phyloP scores from a whole-genome alignment of 345 rosid species.

The Citrus hindsii region DNA sequence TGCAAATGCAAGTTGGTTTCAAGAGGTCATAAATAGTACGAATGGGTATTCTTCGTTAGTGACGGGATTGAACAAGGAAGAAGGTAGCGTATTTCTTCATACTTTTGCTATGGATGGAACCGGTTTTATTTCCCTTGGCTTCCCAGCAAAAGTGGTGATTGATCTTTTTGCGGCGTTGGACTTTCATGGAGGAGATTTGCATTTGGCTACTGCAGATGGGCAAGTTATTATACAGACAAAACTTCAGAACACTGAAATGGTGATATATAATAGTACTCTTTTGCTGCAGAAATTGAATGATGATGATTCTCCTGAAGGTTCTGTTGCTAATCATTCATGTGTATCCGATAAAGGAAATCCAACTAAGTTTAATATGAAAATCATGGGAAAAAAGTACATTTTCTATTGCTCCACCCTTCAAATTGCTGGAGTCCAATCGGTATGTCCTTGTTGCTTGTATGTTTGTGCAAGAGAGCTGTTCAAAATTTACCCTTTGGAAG shows the following conservation, averaged over 20 bases:
- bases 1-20: constrained; percentile 26
- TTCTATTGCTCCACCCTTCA: constrained; percentile 31
- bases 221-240: constrained; percentile 18
- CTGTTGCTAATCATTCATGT: not conserved
- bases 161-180: constrained; percentile 25
- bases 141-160: constrained; percentile 18
- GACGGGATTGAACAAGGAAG: constrained; percentile 19
- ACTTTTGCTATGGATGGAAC: constrained; percentile 31
- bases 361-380: not conserved
- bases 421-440: constrained; percentile 34
- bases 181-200: constrained; percentile 32
- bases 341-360: not conserved
- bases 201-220: constrained; percentile 26
- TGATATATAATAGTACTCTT: constrained; percentile 5
- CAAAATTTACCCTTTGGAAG: not conserved
- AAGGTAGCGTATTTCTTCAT: constrained; percentile 19
- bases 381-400: constrained; percentile 15
- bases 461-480: not conserved
- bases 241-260: constrained; percentile 14
- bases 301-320: not conserved
- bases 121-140: constrained; percentile 35
- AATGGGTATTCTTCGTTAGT: constrained; percentile 20
- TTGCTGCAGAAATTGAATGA: constrained; percentile 5
- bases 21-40: constrained; percentile 19
- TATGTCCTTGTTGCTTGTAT: constrained; percentile 6